Percentiles rank a stretch among this genome's conserved stretches.
phyloP scores from a whole-genome alignment of 495 filamentous ascomycete genomes.

The Neurospora intermedia region DNA sequence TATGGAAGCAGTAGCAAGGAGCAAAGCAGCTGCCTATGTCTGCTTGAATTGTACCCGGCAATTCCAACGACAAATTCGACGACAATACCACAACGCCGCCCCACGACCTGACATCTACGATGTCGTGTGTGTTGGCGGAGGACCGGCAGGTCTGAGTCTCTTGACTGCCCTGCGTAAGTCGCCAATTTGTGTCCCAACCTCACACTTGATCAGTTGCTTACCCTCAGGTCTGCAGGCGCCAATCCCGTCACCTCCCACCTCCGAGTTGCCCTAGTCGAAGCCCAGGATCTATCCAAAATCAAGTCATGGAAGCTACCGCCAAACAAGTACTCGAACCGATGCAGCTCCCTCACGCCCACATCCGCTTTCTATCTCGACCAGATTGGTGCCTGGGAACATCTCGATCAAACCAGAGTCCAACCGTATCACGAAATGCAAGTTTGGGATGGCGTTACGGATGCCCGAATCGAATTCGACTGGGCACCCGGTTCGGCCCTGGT shows the following conservation, averaged over 20 bases:
- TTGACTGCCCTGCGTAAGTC: constrained; percentile 72
- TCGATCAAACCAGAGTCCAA: constrained; percentile 62
- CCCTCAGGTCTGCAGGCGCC: constrained; percentile 32
- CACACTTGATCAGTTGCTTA: constrained; percentile 3
- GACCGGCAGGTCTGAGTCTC: constrained; percentile 87
- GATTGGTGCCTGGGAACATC: constrained; percentile 83
- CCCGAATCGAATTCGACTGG: constrained; percentile 83
- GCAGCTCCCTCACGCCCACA: constrained; percentile 83
- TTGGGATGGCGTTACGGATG: constrained; percentile 87
- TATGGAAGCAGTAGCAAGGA: constrained; percentile 18
- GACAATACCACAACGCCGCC: constrained; percentile 28
- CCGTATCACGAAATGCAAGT: constrained; percentile 88
- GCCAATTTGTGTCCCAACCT: background rate
- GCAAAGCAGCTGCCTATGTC: constrained; percentile 20
- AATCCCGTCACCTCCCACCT: constrained; percentile 65
- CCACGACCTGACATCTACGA: constrained; percentile 62
- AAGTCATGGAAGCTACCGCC: constrained; percentile 53
- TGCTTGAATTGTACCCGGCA: constrained; percentile 36
- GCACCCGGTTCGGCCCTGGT: constrained; percentile 35
- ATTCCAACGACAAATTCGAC: constrained; percentile 17
- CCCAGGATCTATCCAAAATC: constrained; percentile 63
- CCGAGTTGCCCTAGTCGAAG: constrained; percentile 81
- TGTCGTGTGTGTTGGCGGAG: constrained; percentile 91
- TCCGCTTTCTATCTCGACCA: constrained; percentile 58
- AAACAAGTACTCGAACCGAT: constrained; percentile 78